phyloP scores from a whole-genome alignment of 2,329 filamentous ascomycete species.

The Chaetomiaceae sp. region DNA sequence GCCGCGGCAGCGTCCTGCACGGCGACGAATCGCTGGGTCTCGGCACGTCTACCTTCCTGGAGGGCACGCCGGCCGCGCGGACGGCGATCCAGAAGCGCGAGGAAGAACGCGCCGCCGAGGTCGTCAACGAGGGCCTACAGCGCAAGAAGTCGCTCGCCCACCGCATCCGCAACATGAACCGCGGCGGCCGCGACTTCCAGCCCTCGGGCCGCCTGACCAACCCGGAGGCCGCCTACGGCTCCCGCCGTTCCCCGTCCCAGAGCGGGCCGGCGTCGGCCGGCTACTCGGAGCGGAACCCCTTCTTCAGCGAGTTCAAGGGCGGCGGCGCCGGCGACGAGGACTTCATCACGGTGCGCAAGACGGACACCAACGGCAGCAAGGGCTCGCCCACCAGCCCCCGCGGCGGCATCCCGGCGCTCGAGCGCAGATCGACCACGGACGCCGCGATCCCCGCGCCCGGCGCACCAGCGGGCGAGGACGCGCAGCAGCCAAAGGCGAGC shows the following conservation, averaged over 20 bases:
- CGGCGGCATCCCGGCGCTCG: conserved; percentile 38
- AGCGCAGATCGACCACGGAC: conserved; percentile 61
- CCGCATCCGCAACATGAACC: conserved; percentile 78
- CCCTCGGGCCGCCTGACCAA: conserved; percentile 54
- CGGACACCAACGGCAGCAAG: conserved; percentile 32
- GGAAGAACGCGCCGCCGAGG: conserved; percentile 58
- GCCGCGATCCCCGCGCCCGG: conserved; percentile 22
- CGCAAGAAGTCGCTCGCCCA: conserved; percentile 95
- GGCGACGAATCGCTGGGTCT: conserved; percentile 78
- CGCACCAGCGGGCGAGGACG: conserved; percentile 28
- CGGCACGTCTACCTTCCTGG: conserved; percentile 91
- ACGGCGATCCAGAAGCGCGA: conserved; percentile 71
- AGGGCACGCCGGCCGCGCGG: conserved; percentile 82
- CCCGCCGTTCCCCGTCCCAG: conserved; percentile 36
- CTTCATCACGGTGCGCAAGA: conserved; percentile 41
- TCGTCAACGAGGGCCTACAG: conserved; percentile 54
- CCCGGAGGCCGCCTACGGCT: conserved; percentile 43
- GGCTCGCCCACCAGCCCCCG: conserved; percentile 54
- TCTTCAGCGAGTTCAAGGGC: conserved; percentile 72
- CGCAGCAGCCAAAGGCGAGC: conserved; percentile 34
- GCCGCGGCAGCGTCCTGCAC: conserved; percentile 66
- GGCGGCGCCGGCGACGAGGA: conserved; percentile 49
- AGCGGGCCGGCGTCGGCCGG: conserved; percentile 28
- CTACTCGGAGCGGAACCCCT: conserved; percentile 61
- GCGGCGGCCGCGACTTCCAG: conserved; percentile 54